Evolutionary conservation across 768 basidiomycete species (phyloP).

Genomic region (Piloderma croceum): DNA sequence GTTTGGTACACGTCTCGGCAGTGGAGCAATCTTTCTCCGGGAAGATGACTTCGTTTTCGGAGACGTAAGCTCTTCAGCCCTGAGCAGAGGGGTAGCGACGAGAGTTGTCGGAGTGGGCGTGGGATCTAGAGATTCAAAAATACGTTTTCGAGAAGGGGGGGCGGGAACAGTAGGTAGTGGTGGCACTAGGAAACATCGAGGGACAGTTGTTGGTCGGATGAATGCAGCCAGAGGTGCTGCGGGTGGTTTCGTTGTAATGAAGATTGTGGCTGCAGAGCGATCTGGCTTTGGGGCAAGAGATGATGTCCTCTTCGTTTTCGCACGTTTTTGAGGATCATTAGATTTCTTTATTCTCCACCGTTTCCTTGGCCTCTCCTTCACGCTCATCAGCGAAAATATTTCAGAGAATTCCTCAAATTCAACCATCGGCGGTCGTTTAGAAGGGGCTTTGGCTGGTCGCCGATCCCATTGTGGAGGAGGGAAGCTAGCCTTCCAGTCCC

Average conservation of each 20-base stretch:
- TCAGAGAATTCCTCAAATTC: constrained; percentile 7
- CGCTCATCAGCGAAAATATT: constrained; percentile 8
- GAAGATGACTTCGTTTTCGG: not conserved
- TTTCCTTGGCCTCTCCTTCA: constrained; percentile 1
- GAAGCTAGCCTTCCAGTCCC: constrained; percentile 2
- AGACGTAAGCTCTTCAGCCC: not conserved
- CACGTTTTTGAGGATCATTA: too few relatives aligned
- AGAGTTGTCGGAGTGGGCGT: constrained; percentile 1
- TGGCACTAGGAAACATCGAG: not conserved
- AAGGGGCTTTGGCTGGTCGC: not conserved
- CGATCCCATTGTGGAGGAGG: constrained; percentile 8
- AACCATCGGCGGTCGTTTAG: not conserved
- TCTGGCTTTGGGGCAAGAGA: not conserved
- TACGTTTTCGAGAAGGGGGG: constrained; percentile 7
- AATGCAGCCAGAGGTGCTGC: constrained; percentile 17
- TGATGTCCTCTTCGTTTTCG: not conserved
- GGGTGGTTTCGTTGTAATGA: constrained; percentile 11
- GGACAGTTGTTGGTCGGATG: not conserved
- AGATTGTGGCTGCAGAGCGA: constrained; percentile 5
- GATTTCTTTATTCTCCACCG: too few relatives aligned
- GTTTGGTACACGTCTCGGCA: constrained; percentile 23
- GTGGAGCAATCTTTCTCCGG: constrained; percentile 16
- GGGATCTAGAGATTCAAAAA: constrained; percentile 17
- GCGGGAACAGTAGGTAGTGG: not conserved
- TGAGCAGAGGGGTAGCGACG: not conserved